These are phyloP conservation scores for Deuterostichococcus epilithicus DNA, from an alignment of 139 green algal genomes.

Conservation along the genomic window DNA sequence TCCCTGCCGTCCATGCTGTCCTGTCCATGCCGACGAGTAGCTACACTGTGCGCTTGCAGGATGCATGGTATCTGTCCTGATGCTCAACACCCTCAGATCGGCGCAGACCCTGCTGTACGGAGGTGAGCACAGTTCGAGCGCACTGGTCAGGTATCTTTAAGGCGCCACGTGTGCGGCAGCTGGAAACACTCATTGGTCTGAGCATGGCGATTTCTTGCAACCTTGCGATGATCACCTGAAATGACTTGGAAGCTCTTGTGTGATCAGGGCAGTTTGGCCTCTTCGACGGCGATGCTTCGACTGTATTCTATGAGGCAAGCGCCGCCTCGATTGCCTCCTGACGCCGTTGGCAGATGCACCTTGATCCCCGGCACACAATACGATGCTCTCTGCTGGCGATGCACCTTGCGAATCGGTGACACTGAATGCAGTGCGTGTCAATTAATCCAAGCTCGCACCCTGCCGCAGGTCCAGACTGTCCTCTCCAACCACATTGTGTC, in stretches of 20 bases:
- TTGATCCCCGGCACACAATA: too few relatives aligned
- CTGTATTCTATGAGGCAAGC: slow-evolving; percentile 47
- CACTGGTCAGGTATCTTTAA: too few relatives aligned
- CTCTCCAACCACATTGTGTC: slow-evolving; percentile 68
- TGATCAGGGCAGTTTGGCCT: slow-evolving; percentile 54
- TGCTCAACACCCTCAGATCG: slow-evolving; percentile 59
- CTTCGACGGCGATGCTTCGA: slow-evolving; percentile 54
- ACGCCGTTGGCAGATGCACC: background rate
- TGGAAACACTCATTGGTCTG: too few relatives aligned
- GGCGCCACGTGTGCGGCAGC: too few relatives aligned
- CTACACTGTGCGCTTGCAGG: slow-evolving; percentile 16
- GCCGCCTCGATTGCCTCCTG: background rate
- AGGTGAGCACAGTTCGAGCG: background rate
- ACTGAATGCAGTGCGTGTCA: background rate
- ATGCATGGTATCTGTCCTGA: slow-evolving; percentile 69
- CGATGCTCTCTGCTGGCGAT: too few relatives aligned
- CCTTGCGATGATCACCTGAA: background rate
- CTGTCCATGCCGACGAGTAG: too few relatives aligned
- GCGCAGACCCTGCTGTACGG: slow-evolving; percentile 41
- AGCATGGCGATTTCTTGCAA: too few relatives aligned
- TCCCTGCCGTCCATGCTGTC: too few relatives aligned
- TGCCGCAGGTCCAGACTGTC: slow-evolving; percentile 42
- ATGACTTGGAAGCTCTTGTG: background rate
- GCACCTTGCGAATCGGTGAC: background rate
- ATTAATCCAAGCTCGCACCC: background rate